Conservation (phyloP, 192 early-diverging fungal species). For the Coemansia sp. region DNA sequence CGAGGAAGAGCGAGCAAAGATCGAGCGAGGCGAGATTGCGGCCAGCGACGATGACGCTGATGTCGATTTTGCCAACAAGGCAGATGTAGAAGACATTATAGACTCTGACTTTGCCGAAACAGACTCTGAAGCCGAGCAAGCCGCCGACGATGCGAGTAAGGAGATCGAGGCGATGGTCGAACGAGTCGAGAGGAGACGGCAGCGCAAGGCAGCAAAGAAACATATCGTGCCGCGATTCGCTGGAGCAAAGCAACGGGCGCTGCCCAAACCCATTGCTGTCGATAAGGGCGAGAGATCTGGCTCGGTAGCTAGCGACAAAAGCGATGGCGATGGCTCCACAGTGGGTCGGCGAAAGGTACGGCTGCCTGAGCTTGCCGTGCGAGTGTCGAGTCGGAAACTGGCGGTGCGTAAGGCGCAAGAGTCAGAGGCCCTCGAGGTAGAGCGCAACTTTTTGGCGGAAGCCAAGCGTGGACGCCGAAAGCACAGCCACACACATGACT, state of each 20-base stretch:
- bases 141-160: slow-evolving; percentile 28
- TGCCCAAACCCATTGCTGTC: background rate
- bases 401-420: slow-evolving; percentile 51
- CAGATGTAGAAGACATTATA: slow-evolving; percentile 38
- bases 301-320: background rate
- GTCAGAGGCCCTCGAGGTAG: slow-evolving; percentile 27
- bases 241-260: slow-evolving; percentile 4
- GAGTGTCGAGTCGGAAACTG: slow-evolving; percentile 40
- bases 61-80: slow-evolving; percentile 35
- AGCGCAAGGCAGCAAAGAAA: slow-evolving; percentile 43
- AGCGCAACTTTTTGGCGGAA: slow-evolving; percentile 34
- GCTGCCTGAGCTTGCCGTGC: slow-evolving; percentile 26
- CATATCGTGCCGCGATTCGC: slow-evolving; percentile 45
- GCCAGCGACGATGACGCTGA: slow-evolving; percentile 52
- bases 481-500: background rate
- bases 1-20: slow-evolving; percentile 48
- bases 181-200: slow-evolving; percentile 25
- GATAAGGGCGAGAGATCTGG: background rate
- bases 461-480: slow-evolving; percentile 29
- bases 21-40: slow-evolving; percentile 29
- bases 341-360: slow-evolving; percentile 1
- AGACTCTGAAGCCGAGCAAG: slow-evolving; percentile 49
- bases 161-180: slow-evolving; percentile 29
- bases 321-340: background rate
- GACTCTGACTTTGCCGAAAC: slow-evolving; percentile 54